Evolutionary conservation across 352 stramenopile species (phyloP), one percentile per base, ranked within the genome.

Genomic region (Pythium folliculosum): DNA sequence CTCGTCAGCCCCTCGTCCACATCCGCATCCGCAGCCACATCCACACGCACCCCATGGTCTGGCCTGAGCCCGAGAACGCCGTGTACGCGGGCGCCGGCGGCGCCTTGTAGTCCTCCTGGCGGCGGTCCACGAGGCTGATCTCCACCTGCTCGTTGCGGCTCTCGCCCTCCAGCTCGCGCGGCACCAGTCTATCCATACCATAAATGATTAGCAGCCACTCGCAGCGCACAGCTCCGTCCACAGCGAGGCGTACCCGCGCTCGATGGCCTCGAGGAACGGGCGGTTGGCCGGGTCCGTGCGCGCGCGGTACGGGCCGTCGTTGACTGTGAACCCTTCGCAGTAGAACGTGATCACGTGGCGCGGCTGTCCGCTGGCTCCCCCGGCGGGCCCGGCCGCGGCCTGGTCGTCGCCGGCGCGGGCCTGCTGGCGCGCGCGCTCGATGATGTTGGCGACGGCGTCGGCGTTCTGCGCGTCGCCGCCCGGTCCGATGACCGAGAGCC

Each of bases 261-360:
- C 87, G 48, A 95, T 84, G n/a, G 87, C 87, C 59, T 90, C 85
- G 5, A 95, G 75, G 63, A 95, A 95, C 61, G 80, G 73, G 9
- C 84, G 83, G 68, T 95, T 95, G 40, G 65, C 79, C 19, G 83
- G 74, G 47, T 95, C 87, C 19, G 79, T 75, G 37, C 87, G 84
- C 47, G 72, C 73, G 30, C 87, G 81, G 65, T 95, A 95, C n/a
- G 84, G 76, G 0, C 87, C 87, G 43, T 91, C 80, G 44, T 95
- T 83, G 5, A 95, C 87, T 0, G 83, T 93, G 67, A 95, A 95
- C n/a, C 87, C 87, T 21, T 92, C 84, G 37, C 84, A 78, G 67
- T 93, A 95, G 72, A 95, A 95, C 3, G 87, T 95, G 66, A 95
- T 92, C 17, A 90, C 70, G 67, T 93, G 83, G 49, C 78, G 72